phyloP scores from a whole-genome alignment of 768 basidiomycete species.

The Russula earlei region DNA sequence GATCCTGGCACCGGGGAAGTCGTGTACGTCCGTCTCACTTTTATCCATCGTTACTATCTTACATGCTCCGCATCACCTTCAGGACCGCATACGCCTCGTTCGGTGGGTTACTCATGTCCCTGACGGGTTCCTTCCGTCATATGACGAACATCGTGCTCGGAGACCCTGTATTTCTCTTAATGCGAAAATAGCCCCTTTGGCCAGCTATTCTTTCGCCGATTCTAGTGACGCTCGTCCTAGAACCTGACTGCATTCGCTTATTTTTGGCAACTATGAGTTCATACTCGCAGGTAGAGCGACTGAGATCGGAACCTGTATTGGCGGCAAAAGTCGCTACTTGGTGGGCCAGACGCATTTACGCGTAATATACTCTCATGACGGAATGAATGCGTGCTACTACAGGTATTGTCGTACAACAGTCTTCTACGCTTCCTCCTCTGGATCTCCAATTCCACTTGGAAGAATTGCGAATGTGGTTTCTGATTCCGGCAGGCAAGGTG shows the following conservation, averaged over 20 bases:
- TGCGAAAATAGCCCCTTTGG: conserved; percentile 41
- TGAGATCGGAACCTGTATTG: background rate
- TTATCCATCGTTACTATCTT: conserved; percentile 1
- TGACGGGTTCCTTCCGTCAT: conserved; percentile 88
- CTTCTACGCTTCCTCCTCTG: conserved; percentile 68
- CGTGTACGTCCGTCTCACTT: conserved; percentile 50
- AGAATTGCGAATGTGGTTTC: conserved; percentile 95
- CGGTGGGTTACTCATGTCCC: conserved; percentile 88
- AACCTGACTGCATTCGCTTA: background rate
- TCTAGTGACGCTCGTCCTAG: background rate
- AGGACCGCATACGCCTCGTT: conserved; percentile 97
- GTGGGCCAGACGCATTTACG: background rate
- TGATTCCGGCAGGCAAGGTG: conserved; percentile 93
- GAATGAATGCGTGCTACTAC: background rate
- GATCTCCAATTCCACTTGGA: conserved; percentile 84
- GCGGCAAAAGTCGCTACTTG: background rate
- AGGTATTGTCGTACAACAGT: background rate
- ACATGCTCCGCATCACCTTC: conserved; percentile 15
- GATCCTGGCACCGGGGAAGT: conserved; percentile 77
- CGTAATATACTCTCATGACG: background rate
- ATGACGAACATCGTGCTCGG: conserved; percentile 88
- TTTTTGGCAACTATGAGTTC: background rate
- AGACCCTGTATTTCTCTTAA: conserved; percentile 82
- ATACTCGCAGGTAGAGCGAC: background rate
- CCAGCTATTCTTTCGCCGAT: no score